Evolutionary conservation across 805 yeast genomes (phyloP), one percentile per base, ranked within the genome.

Genomic region (Spathaspora arborariae): DNA sequence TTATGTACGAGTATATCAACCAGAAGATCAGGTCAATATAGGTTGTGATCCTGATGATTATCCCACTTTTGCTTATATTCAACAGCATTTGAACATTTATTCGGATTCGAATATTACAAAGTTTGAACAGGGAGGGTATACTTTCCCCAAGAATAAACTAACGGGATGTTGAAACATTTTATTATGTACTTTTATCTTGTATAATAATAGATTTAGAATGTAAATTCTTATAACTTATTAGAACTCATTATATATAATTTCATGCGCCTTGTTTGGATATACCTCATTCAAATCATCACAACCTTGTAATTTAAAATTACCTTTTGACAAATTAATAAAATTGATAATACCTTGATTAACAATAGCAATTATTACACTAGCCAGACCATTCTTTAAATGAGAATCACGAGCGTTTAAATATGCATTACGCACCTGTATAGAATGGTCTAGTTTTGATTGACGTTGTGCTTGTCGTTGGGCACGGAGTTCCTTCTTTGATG

Each of bases 1-100:
- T 63, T 86, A 85, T 56, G 95, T 90, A 26, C 80, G 97, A 56
- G 59, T 90, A 11, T 90, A 91, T 64, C 97, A 90, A 67, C 95
- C 96, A 1, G 56, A 69, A 22, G 80, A 78, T 52, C 65, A 73
- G 5, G 60, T 72, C 21, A 75, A 79, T 33, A 45, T 83, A 22
- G 84, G 91, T 0, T 90, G 97, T 67, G 96, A 89, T 60, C 97
- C 97, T 0, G 65, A 56, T 0, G 91, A 78, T 57, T 81, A 75
- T 60, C 97, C 97, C 42, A 91, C 97, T 0, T 74, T 73, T 52
- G 88, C 87, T 56, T 90, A 90, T 70, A 90, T 90, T 56, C 64
- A 79, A 42, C 58, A 63, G 27, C 97, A 90, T 62, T 59, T 69
- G 45, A 71, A 71, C 36, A 94, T 92, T 0, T 90, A 90, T 63